Percentiles rank a stretch among this genome's conserved stretches.
Conservation (phyloP, 768 basidiomycete genomes). For the Tylopilus balloui region DNA sequence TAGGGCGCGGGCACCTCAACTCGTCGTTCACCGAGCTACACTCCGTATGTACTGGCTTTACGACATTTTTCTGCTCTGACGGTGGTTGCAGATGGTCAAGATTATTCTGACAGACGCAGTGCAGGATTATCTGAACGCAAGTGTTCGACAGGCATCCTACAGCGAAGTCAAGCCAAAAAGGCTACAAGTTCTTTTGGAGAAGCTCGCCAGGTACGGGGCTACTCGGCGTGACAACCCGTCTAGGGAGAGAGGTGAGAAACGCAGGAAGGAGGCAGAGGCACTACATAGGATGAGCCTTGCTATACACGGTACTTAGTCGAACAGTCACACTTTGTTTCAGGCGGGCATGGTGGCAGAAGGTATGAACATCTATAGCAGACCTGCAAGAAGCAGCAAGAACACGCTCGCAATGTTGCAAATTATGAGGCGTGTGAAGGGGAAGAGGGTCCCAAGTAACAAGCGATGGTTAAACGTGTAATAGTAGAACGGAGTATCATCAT, state of each 20-base stretch:
- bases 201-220: slow-evolving; percentile 65
- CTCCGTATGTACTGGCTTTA: slow-evolving; percentile 44
- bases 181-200: slow-evolving; percentile 71
- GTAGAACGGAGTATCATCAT: slow-evolving; percentile 47
- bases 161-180: slow-evolving; percentile 63
- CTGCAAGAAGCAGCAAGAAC: slow-evolving; percentile 10
- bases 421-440: slow-evolving; percentile 22
- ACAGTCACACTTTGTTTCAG: slow-evolving; percentile 8
- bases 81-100: slow-evolving; percentile 51
- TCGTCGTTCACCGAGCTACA: slow-evolving; percentile 77
- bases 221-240: slow-evolving; percentile 54
- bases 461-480: slow-evolving; percentile 28
- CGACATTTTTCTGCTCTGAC: slow-evolving; percentile 1
- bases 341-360: slow-evolving; percentile 1
- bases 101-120: slow-evolving; percentile 71
- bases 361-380: slow-evolving; percentile 20
- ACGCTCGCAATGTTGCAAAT: too few relatives aligned
- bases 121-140: slow-evolving; percentile 73
- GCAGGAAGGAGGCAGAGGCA: slow-evolving; percentile 73
- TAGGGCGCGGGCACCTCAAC: slow-evolving; percentile 66
- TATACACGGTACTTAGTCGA: slow-evolving; percentile 11
- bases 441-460: slow-evolving; percentile 27
- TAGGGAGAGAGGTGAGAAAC: slow-evolving; percentile 64
- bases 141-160: slow-evolving; percentile 64
- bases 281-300: slow-evolving; percentile 52